A percentile compares a stretch with the other conserved stretches of the same genome.
Conservation (phyloP, 257 asterid species). For the Handroanthus guayacan region DNA sequence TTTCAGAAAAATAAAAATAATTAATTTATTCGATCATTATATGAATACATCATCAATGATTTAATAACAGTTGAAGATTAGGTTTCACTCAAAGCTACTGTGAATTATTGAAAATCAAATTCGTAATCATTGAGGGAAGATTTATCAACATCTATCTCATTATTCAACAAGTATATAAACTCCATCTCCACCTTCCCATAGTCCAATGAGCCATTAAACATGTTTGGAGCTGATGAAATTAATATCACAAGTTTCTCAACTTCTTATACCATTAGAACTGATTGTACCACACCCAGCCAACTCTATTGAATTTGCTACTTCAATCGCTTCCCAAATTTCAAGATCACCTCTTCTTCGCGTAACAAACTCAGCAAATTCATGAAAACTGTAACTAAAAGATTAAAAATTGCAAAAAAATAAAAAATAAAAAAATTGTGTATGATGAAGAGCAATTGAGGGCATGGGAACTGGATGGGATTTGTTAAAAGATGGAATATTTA, state of each 20-base stretch:
- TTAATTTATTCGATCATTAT: no score
- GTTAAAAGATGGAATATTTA: slow-evolving; percentile 56
- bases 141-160: neutral
- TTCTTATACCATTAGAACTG: slow-evolving; percentile 81
- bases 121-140: no score
- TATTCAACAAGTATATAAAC: slow-evolving; percentile 71
- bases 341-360: neutral
- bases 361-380: neutral
- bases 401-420: no score
- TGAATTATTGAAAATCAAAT: no score
- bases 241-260: slow-evolving; percentile 63
- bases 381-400: no score
- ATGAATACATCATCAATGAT: no score
- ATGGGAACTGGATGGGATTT: slow-evolving; percentile 39
- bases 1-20: no score
- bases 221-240: slow-evolving; percentile 52
- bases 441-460: neutral
- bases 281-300: slow-evolving; percentile 75
- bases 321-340: slow-evolving; percentile 96
- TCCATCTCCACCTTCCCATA: slow-evolving; percentile 63
- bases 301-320: slow-evolving; percentile 78
- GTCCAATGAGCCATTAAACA: slow-evolving; percentile 50
- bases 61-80: no score
- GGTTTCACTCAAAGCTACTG: no score
- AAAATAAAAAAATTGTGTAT: no score